phyloP scores from a whole-genome alignment of 2,329 filamentous ascomycete species.

The Dendrostoma leiphaemia region DNA sequence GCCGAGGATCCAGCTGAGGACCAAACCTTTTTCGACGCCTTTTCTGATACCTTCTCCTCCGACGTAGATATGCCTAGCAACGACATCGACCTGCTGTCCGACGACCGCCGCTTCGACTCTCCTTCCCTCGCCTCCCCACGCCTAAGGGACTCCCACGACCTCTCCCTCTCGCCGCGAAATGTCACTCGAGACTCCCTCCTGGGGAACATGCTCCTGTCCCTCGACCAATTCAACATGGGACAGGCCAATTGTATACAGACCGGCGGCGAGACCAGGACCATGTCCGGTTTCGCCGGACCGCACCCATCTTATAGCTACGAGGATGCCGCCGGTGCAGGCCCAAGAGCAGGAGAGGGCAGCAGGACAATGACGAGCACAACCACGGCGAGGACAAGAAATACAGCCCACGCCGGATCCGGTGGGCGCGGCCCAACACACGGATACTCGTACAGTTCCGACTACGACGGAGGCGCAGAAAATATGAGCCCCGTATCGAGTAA shows the following conservation, averaged over 20 bases:
- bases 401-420: slow-evolving; percentile 14
- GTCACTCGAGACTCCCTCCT: slow-evolving; percentile 88
- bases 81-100: slow-evolving; percentile 26
- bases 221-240: slow-evolving; percentile 74
- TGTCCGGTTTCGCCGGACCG: slow-evolving; percentile 22
- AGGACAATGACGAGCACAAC: slow-evolving; percentile 27
- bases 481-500: slow-evolving; percentile 51
- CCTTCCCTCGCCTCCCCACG: slow-evolving; percentile 26
- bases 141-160: slow-evolving; percentile 72
- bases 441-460: slow-evolving; percentile 62
- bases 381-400: slow-evolving; percentile 24
- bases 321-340: neutral
- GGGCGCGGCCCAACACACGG: slow-evolving; percentile 32
- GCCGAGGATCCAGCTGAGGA: slow-evolving; percentile 22
- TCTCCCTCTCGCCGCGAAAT: slow-evolving; percentile 74
- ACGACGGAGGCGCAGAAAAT: slow-evolving; percentile 52
- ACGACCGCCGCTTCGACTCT: slow-evolving; percentile 1
- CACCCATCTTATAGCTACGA: slow-evolving; percentile 30
- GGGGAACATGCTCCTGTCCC: slow-evolving; percentile 90
- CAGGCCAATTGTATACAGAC: slow-evolving; percentile 34
- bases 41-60: slow-evolving; percentile 39
- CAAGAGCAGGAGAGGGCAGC: slow-evolving; percentile 20
- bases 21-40: slow-evolving; percentile 32
- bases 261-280: slow-evolving; percentile 23
- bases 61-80: slow-evolving; percentile 35